Evolutionary conservation across 1,139 yeast species (phyloP).

Genomic region (Lizanozyma gosingica): DNA sequence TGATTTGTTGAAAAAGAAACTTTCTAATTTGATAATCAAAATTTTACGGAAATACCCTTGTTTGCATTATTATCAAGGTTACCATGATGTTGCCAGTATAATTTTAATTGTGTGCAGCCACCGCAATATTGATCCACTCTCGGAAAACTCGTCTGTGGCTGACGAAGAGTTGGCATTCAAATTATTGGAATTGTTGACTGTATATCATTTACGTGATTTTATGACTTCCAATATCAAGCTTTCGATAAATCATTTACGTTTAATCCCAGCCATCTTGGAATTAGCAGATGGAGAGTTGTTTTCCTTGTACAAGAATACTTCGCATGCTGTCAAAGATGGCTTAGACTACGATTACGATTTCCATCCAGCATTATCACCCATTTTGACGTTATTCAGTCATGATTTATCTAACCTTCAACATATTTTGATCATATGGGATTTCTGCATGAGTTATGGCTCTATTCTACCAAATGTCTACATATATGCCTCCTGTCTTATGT

Average conservation of each 20-base stretch:
- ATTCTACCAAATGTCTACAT: constrained; percentile 41
- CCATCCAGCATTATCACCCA: constrained; percentile 60
- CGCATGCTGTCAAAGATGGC: constrained; percentile 20
- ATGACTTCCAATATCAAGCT: constrained; percentile 67
- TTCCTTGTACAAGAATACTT: constrained; percentile 11
- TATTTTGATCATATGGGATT: constrained; percentile 55
- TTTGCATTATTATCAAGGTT: constrained; percentile 83
- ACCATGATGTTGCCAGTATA: constrained; percentile 75
- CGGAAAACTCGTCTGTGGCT: constrained; percentile 7
- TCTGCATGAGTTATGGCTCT: constrained; percentile 40
- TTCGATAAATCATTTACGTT: constrained; percentile 52
- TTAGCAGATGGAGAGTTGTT: constrained; percentile 37
- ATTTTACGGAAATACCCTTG: constrained; percentile 54
- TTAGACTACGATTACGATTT: constrained; percentile 34
- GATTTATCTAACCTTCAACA: constrained; percentile 47
- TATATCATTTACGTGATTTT: constrained; percentile 69
- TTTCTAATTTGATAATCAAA: constrained; percentile 41
- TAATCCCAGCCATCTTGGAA: constrained; percentile 56
- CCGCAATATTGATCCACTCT: constrained; percentile 7
- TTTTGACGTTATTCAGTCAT: constrained; percentile 75
- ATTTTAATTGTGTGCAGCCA: constrained; percentile 45
- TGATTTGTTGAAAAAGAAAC: constrained; percentile 25
- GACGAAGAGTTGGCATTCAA: constrained; percentile 34
- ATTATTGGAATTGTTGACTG: constrained; percentile 49
- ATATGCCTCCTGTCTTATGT: constrained; percentile 44